Percentiles rank a stretch among this genome's conserved stretches.
These are phyloP conservation scores for Fonsecaea monophora DNA, from an alignment of 2,329 filamentous ascomycete species.

Conservation along the genomic window DNA sequence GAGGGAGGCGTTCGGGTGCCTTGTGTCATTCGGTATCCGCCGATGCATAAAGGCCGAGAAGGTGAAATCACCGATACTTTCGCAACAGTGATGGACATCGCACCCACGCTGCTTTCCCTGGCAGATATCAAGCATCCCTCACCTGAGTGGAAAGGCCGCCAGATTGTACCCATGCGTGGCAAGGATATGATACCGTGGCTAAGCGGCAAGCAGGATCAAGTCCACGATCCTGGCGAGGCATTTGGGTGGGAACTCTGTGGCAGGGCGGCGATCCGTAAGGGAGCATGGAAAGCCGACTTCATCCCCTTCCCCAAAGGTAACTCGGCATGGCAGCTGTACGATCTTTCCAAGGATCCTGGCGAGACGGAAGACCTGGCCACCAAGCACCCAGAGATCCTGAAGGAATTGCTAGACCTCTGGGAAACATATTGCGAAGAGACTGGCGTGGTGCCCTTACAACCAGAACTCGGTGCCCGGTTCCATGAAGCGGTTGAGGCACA, in stretches of 20 bases:
- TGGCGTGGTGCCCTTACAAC: constrained; percentile 57
- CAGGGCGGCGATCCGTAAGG: constrained; percentile 61
- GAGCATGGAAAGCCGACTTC: constrained; percentile 65
- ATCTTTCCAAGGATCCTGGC: constrained; percentile 59
- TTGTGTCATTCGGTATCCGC: constrained; percentile 46
- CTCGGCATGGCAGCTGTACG: constrained; percentile 65
- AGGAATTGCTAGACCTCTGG: constrained; percentile 61
- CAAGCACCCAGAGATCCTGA: constrained; percentile 52
- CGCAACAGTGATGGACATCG: constrained; percentile 61
- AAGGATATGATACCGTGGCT: constrained; percentile 56
- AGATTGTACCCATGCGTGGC: constrained; percentile 61
- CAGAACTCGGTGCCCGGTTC: constrained; percentile 62
- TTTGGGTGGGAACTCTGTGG: constrained; percentile 65
- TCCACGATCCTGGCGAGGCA: constrained; percentile 61
- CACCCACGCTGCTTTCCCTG: constrained; percentile 54
- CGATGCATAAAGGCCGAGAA: constrained; percentile 30
- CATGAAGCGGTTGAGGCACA: constrained; percentile 67
- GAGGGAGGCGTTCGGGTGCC: constrained; percentile 49
- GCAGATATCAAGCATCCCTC: constrained; percentile 59
- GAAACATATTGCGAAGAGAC: constrained; percentile 49
- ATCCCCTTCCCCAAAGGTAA: constrained; percentile 63
- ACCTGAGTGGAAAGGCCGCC: constrained; percentile 58
- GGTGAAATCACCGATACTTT: constrained; percentile 44
- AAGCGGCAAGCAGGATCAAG: constrained; percentile 44
- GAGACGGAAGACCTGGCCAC: constrained; percentile 57